Conservation (phyloP, 176 grass and related monocot species). For the Aegilops longissima region DNA sequence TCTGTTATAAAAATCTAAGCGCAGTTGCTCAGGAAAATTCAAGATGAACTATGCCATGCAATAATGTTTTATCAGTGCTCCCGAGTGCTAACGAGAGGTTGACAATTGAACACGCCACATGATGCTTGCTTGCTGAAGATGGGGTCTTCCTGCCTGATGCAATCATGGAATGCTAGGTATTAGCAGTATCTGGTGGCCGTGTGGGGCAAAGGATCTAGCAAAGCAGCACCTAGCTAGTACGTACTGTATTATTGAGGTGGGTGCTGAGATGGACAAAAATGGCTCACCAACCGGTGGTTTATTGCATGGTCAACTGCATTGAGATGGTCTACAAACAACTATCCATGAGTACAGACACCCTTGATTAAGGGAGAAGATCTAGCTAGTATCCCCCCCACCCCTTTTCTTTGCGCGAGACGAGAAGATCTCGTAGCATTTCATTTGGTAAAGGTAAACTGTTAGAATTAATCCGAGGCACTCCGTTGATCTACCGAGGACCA, state of each 20-base stretch:
- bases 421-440: conserved; percentile 9
- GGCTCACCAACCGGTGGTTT: conserved; percentile 34
- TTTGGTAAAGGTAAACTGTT: background rate
- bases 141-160: conserved; percentile 24
- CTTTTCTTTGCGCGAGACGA: background rate
- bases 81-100: background rate
- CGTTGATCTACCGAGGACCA: too few relatives aligned
- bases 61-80: background rate
- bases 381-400: background rate
- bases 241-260: conserved; percentile 24
- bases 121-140: background rate
- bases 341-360: conserved; percentile 25
- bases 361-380: conserved; percentile 35
- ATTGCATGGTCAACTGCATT: conserved; percentile 42
- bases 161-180: background rate
- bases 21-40: background rate
- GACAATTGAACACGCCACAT: conserved; percentile 35
- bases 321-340: background rate
- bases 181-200: background rate
- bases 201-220: conserved; percentile 29
- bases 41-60: background rate
- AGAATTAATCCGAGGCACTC: too few relatives aligned
- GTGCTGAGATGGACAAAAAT: conserved; percentile 24
- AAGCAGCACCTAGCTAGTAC: background rate
- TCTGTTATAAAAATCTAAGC: background rate